Evolutionary conservation across 805 yeast genomes (phyloP).

Genomic region (Cyberlindnera petersonii): DNA sequence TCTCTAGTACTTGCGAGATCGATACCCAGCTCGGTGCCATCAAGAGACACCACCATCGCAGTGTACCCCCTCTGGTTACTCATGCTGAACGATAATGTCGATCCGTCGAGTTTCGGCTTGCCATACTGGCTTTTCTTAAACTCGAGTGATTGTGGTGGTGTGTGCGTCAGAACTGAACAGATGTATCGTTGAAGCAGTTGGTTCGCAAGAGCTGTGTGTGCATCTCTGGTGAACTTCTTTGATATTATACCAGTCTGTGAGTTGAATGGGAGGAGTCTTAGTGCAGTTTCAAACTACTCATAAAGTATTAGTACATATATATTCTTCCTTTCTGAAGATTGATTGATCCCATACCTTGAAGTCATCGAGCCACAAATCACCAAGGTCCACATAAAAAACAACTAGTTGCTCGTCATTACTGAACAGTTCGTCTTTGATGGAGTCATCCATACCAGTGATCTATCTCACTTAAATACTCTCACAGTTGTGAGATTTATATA

Average conservation of each 20-base stretch:
- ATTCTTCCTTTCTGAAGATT: no score
- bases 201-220: constrained; percentile 39
- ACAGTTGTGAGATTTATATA: no score
- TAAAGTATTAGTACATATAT: not conserved
- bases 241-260: constrained; percentile 40
- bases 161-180: constrained; percentile 32
- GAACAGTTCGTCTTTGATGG: not conserved
- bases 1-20: constrained; percentile 42
- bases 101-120: constrained; percentile 45
- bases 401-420: constrained; percentile 1
- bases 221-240: constrained; percentile 34
- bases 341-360: no score
- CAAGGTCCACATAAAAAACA: constrained; percentile 18
- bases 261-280: constrained; percentile 42
- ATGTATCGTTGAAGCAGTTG: constrained; percentile 43
- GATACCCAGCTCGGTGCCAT: constrained; percentile 36
- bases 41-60: constrained; percentile 37
- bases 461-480: no score
- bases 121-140: constrained; percentile 43
- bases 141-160: constrained; percentile 18
- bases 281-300: constrained; percentile 42
- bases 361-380: constrained; percentile 17
- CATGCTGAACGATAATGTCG: constrained; percentile 46
- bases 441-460: not conserved
- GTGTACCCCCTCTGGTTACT: constrained; percentile 54